A percentile compares a stretch with the other conserved stretches of the same genome.
Conservation (phyloP, 495 filamentous ascomycete genomes). For the Lichenothelia convexa region DNA sequence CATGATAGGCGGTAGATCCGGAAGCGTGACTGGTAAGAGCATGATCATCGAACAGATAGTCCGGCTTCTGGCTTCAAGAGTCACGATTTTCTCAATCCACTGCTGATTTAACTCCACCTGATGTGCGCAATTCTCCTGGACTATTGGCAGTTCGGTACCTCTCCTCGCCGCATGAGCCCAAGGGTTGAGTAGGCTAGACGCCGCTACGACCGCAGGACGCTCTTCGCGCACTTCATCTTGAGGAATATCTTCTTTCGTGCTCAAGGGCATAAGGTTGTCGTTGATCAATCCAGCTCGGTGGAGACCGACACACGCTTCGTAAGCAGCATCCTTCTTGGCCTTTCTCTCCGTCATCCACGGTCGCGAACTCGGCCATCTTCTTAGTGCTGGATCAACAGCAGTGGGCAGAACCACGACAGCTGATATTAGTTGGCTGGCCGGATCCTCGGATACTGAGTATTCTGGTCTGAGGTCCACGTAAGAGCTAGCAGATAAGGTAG, state of each 20-base stretch:
- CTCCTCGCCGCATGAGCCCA: too few relatives aligned
- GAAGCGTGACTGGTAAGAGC: constrained; percentile 20
- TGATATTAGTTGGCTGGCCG: constrained; percentile 17
- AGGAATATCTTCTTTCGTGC: constrained; percentile 16
- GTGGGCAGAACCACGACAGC: constrained; percentile 54
- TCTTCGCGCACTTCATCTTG: background rate
- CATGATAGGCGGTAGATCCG: constrained; percentile 16
- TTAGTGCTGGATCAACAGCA: constrained; percentile 44
- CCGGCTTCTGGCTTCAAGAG: constrained; percentile 6
- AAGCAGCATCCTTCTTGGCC: constrained; percentile 68
- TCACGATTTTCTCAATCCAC: background rate
- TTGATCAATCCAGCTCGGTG: constrained; percentile 56
- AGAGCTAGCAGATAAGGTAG: constrained; percentile 33
- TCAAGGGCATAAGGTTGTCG: constrained; percentile 54
- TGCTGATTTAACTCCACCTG: too few relatives aligned
- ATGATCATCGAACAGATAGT: constrained; percentile 16
- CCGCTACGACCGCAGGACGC: too few relatives aligned
- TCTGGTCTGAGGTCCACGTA: constrained; percentile 35
- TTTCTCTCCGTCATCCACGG: constrained; percentile 55
- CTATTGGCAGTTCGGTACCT: too few relatives aligned
- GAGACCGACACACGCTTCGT: constrained; percentile 58
- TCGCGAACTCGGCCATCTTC: constrained; percentile 30
- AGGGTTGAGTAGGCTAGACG: too few relatives aligned
- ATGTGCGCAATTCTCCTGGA: too few relatives aligned
- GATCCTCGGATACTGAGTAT: constrained; percentile 24